These are phyloP conservation scores for Phytopythium chamaehyphon DNA, from an alignment of 352 stramenopile genomes.

Conservation along the genomic window DNA sequence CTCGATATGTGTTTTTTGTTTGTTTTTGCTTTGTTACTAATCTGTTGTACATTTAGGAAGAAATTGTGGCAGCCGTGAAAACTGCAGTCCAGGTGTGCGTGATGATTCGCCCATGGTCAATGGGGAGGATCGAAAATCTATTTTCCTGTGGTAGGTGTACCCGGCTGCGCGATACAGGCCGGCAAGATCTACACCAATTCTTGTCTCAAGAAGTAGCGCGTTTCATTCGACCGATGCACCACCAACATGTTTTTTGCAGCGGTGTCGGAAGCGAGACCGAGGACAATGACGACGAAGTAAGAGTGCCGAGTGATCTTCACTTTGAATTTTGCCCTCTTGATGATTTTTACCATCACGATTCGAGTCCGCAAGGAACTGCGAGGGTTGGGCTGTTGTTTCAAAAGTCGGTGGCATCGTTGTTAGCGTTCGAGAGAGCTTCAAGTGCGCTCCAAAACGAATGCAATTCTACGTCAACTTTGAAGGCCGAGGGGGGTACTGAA, in stretches of 20 bases:
- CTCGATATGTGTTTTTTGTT: not conserved
- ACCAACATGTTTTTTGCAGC: conserved; percentile 4
- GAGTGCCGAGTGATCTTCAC: conserved; percentile 11
- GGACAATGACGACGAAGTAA: conserved; percentile 26
- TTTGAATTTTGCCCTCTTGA: conserved; percentile 41
- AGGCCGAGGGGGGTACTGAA: not conserved
- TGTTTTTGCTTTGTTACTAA: conserved; percentile 1
- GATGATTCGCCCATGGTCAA: conserved; percentile 32
- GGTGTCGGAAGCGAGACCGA: conserved; percentile 12
- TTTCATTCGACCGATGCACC: conserved; percentile 29
- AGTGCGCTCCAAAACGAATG: no score
- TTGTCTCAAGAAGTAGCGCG: conserved; percentile 33
- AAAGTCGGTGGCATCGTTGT: conserved; percentile 38
- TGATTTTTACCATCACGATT: conserved; percentile 45
- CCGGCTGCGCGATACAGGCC: conserved; percentile 27
- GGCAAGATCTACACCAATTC: conserved; percentile 38
- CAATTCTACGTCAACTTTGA: not conserved
- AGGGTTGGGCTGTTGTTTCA: conserved; percentile 38
- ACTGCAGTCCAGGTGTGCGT: conserved; percentile 37
- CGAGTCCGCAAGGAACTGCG: conserved; percentile 38
- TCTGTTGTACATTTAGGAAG: conserved; percentile 38
- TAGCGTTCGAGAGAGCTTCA: conserved; percentile 34
- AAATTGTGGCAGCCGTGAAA: conserved; percentile 51
- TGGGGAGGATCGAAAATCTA: conserved; percentile 38
- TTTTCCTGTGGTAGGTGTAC: conserved; percentile 14